Base-by-base conservation (phyloP, 305 asterid genomes). In the Fraxinus angustifolia region DNA sequence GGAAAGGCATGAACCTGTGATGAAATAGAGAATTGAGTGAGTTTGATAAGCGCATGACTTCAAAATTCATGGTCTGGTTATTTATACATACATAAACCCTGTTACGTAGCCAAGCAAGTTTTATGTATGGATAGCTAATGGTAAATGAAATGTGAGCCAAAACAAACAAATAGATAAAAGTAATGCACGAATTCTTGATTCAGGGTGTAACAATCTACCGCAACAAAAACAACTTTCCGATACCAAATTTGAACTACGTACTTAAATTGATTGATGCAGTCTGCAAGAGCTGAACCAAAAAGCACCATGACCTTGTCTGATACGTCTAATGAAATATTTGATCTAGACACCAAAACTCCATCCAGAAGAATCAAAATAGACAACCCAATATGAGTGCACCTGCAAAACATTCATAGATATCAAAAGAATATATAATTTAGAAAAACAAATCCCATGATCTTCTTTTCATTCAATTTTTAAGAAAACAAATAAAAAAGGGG, bases 1-100 rank as follows among this genome's bases (percentile, higher is more conserved):
- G 93, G 87, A 95, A 92, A 28, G 98, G 98, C 98, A 95, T 95
- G 84, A 95, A 95, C 91, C 98, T 95, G 93, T 88, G 87, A 48
- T 35, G 30, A 17, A 31, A 30, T 2, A 81, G 65, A 42, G 80
- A 73, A 73, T 78, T 31, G 42, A 45, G 65, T 31, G 16, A 30
- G 10, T 10, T 19, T 31, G 84, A 65, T 1, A 42, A 48, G 8
- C 2, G 68, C 14, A 17, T 5, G 8, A 70, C 48, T 71, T 82
- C 19, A 65, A 53, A 38, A 42, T 75, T 80, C 34, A 75, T 74
- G 35, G 65, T 74, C 76, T 30, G 8, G 7, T 78, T 76, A 19
- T 28, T 74, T 78, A 45, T 53, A 21, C 1, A 21, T 19, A 8
- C 0, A 21, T 19, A 62, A 23, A 62, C 12, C 34, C n/a, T 62